Evolutionary conservation across 2,329 filamentous ascomycete genomes (phyloP).

Genomic region (Colletotrichum sp.): DNA sequence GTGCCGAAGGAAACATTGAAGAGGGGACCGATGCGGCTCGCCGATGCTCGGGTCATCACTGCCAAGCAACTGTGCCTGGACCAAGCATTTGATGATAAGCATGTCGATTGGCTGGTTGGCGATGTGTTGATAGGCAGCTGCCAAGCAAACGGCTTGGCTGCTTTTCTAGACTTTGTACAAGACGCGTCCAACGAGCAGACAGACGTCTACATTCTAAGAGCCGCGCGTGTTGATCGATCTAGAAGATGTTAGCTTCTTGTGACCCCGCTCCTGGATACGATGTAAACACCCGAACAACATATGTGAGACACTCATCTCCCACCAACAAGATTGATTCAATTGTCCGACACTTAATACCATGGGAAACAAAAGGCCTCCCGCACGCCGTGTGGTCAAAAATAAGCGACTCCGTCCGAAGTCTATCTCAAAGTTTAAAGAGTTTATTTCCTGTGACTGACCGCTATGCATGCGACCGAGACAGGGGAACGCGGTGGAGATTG

Average conservation of each 20-base stretch:
- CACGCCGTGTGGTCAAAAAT: not conserved
- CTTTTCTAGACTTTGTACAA: not conserved
- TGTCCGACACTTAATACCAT: not conserved
- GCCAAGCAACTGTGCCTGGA: slow-evolving; percentile 11
- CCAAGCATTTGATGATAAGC: not conserved
- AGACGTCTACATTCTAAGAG: not conserved
- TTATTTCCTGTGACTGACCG: not conserved
- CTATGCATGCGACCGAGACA: not conserved
- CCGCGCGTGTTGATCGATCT: not conserved
- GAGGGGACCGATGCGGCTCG: not conserved
- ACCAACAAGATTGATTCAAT: not conserved
- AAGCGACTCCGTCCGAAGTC: slow-evolving; percentile 10
- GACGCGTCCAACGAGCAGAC: not conserved
- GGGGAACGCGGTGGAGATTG: not conserved
- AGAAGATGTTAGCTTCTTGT: not conserved
- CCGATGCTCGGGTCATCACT: not conserved
- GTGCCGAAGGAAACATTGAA: not conserved
- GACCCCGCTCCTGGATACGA: not conserved
- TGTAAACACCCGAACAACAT: not conserved
- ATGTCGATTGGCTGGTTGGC: not conserved
- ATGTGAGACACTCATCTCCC: not conserved
- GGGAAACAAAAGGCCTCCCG: not conserved
- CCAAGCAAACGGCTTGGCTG: slow-evolving; percentile 1
- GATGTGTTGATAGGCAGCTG: not conserved
- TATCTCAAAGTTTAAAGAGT: slow-evolving; percentile 19